phyloP scores from a whole-genome alignment of 108 stramenopile genomes.

The Nannochloropsis granulata region DNA sequence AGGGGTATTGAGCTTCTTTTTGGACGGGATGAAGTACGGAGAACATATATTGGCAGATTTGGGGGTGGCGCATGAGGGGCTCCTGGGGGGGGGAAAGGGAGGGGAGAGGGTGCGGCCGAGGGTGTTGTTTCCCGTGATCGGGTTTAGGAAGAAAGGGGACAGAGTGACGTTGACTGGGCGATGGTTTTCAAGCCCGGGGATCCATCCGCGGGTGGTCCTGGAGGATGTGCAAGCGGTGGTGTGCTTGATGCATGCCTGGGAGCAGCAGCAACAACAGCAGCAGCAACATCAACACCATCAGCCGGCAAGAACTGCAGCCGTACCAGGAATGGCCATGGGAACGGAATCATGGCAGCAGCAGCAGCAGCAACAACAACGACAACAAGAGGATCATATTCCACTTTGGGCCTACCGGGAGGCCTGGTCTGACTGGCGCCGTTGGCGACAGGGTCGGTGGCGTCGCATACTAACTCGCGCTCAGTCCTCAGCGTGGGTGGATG shows the following conservation, averaged over 20 bases:
- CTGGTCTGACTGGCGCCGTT: conserved; percentile 5
- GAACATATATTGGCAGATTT: conserved; percentile 84
- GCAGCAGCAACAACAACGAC: background rate
- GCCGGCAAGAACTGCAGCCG: background rate
- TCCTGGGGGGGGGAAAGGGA: conserved; percentile 49
- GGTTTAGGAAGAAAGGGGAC: conserved; percentile 72
- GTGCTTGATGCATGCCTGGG: conserved; percentile 45
- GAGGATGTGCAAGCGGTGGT: conserved; percentile 52
- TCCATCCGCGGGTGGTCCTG: conserved; percentile 44
- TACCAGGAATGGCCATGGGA: background rate
- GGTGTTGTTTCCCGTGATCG: conserved; percentile 81
- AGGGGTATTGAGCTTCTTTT: conserved; percentile 74
- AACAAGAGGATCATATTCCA: background rate
- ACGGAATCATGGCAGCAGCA: background rate
- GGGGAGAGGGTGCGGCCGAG: conserved; percentile 51
- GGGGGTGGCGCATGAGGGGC: conserved; percentile 82
- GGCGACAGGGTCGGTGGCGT: background rate
- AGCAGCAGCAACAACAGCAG: background rate
- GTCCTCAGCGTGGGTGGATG: conserved; percentile 37
- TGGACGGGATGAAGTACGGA: conserved; percentile 85
- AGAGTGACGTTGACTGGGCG: conserved; percentile 66
- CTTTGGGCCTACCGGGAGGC: conserved; percentile 11
- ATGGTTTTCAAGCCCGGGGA: conserved; percentile 61
- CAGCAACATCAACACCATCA: background rate
- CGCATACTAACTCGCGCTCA: background rate